Percentiles rank a stretch among this genome's conserved stretches.
These are phyloP conservation scores for Hirsutella thompsonii DNA, from an alignment of 2,329 filamentous ascomycete species.

Conservation along the genomic window DNA sequence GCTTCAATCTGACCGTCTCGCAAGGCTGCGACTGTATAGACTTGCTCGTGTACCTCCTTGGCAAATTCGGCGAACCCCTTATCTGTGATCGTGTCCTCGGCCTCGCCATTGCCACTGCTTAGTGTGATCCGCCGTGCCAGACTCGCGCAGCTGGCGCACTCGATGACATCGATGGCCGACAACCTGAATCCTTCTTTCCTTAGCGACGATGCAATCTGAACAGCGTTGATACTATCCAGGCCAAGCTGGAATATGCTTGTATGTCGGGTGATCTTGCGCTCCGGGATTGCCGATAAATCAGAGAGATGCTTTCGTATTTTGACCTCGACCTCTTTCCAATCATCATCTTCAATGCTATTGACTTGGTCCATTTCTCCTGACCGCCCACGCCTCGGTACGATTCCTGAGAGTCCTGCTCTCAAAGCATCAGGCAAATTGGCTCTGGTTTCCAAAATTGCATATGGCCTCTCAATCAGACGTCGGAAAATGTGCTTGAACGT, in stretches of 20 bases:
- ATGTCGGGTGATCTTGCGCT: constrained; percentile 36
- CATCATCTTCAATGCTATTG: constrained; percentile 8
- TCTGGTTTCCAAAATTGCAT: constrained; percentile 9
- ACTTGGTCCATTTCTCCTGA: constrained; percentile 3
- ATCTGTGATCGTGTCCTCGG: too few species aligned
- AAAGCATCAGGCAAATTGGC: constrained; percentile 11
- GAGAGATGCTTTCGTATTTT: constrained; percentile 43
- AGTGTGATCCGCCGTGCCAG: constrained; percentile 18
- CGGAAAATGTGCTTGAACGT: constrained; percentile 17
- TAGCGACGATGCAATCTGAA: constrained; percentile 60
- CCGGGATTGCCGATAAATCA: constrained; percentile 39
- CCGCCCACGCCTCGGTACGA: constrained; percentile 10
- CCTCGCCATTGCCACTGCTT: too few species aligned
- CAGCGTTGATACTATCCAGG: constrained; percentile 78
- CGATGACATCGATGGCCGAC: constrained; percentile 62
- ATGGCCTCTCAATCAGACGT: constrained; percentile 13
- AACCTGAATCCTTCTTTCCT: constrained; percentile 44
- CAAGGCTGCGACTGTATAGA: constrained; percentile 11
- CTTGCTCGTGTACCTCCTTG: constrained; percentile 13
- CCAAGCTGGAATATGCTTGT: constrained; percentile 82
- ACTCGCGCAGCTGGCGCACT: constrained; percentile 35
- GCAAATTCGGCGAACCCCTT: constrained; percentile 28
- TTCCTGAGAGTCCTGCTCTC: constrained; percentile 6
- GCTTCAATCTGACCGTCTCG: constrained; percentile 32
- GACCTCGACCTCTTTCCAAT: constrained; percentile 39